Evolutionary conservation across 768 basidiomycete species (phyloP), one percentile per base, ranked within the genome.

Genomic region (Kwoniella dendrophila): DNA sequence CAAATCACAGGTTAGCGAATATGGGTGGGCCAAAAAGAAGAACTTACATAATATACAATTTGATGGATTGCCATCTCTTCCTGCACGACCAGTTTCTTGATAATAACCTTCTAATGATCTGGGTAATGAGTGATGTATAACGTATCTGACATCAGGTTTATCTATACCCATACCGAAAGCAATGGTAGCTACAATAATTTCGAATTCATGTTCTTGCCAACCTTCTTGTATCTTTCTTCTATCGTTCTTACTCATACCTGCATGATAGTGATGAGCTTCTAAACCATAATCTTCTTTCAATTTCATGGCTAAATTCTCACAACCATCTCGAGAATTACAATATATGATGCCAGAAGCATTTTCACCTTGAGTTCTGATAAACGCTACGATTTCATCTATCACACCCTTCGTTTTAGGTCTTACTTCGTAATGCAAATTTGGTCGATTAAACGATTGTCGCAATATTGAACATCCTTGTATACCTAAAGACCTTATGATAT

Each of bases 61-160:
- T 0, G 96, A 88, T 1, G 85, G 84, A 68, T 84, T 77, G 4
- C 91, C 92, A 73, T 99, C 96, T 61, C 96, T 85, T 4, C 96
- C 96, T 18, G 94, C 96, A 59, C 96, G 86, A 5, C 96, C 96
- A 0, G 95, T 98, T 81, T 99, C 96, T 81, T 98, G 92, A 71
- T 92, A 93, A 64, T 82, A 95, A 85, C 89, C 90, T 62, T 93
- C 91, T 72, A 99, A 78, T 20, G 88, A 87, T 67, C 86, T 87
- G 1, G 95, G 91, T 68, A 96, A 74, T 55, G 86, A 85, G 62
- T 88, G 83, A 72, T 98, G 95, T 54, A 98, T 90, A 33, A 99
- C 95, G 52, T 80, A 78, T 68, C 77, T 59, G 2, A 78, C 77
- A 52, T 78, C 77, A 3, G 77, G 63, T 44, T 78, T 78, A 58